Conservation (phyloP, 225 moss, liverwort and hornwort genomes). For the Climacium dendroides region DNA sequence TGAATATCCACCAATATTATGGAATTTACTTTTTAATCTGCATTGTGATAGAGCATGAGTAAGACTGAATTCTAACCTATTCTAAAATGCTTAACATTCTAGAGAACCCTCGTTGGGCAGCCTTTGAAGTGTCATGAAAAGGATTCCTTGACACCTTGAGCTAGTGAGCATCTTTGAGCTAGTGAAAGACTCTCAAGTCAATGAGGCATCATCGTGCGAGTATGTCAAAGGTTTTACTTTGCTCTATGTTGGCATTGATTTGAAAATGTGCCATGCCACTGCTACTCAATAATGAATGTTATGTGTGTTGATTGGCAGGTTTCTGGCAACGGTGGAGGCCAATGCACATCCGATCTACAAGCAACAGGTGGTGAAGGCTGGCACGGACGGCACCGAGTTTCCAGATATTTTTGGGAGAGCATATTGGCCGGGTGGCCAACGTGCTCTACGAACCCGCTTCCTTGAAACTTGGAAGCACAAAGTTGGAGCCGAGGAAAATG, state of each 20-base stretch:
- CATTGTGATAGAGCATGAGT: not conserved
- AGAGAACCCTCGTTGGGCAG: not conserved
- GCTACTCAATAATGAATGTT: not conserved
- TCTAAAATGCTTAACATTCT: not conserved
- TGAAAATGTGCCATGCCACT: not conserved
- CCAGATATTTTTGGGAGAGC: conserved; percentile 62
- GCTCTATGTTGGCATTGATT: not conserved
- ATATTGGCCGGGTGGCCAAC: conserved; percentile 48
- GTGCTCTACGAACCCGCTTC: conserved; percentile 53
- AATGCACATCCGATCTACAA: conserved; percentile 75
- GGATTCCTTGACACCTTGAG: not conserved
- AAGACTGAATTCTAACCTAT: not conserved
- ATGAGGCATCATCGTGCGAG: not conserved
- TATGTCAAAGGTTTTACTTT: not conserved
- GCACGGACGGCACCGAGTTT: conserved; percentile 46
- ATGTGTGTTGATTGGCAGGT: conserved; percentile 11
- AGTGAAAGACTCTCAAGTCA: not conserved
- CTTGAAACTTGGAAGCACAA: conserved; percentile 58
- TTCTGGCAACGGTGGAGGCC: conserved; percentile 62
- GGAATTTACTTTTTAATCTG: not conserved
- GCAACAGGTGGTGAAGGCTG: conserved; percentile 37
- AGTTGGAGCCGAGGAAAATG: conserved; percentile 33
- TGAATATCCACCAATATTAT: not conserved
- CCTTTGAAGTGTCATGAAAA: not conserved
- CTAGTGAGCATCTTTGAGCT: not conserved